Percentiles rank a stretch among this genome's conserved stretches.
These are phyloP conservation scores for Pseudonitzschia multiseries DNA, from an alignment of 108 stramenopile genomes.

Conservation along the genomic window DNA sequence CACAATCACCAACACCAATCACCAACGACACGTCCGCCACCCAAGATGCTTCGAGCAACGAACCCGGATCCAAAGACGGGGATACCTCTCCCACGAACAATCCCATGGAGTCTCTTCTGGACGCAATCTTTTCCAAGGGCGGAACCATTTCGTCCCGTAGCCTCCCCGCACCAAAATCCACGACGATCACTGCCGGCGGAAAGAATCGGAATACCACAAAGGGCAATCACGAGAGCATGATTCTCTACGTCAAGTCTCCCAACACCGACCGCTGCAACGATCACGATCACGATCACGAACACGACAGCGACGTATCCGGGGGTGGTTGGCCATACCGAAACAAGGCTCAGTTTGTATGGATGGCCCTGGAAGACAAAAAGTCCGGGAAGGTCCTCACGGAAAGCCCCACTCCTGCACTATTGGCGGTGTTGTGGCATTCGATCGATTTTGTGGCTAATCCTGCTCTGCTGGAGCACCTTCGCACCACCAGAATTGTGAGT, in stretches of 20 bases:
- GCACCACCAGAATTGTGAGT: conserved; percentile 16
- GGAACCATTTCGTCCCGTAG: conserved; percentile 41
- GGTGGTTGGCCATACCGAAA: conserved; percentile 29
- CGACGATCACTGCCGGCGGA: conserved; percentile 23
- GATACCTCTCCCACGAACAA: not conserved
- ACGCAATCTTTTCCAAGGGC: conserved; percentile 32
- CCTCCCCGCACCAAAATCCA: conserved; percentile 30
- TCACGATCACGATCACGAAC: not conserved
- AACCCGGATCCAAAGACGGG: not conserved
- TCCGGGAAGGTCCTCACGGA: conserved; percentile 4
- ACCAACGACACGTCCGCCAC: too few species aligned
- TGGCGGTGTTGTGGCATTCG: conserved; percentile 14
- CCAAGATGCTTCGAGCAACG: too few species aligned
- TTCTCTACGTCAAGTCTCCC: conserved; percentile 32
- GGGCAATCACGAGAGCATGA: conserved; percentile 16
- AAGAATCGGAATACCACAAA: conserved; percentile 10
- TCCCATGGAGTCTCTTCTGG: not conserved
- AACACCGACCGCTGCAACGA: not conserved
- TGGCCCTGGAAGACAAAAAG: conserved; percentile 31
- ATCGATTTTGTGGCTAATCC: not conserved
- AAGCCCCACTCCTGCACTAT: conserved; percentile 35
- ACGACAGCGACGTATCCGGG: not conserved
- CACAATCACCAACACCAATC: too few species aligned
- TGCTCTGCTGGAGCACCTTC: conserved; percentile 12
- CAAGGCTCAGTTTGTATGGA: conserved; percentile 37